Base-by-base conservation (phyloP, 495 filamentous ascomycete genomes). In the Penicillium pancosmium region DNA sequence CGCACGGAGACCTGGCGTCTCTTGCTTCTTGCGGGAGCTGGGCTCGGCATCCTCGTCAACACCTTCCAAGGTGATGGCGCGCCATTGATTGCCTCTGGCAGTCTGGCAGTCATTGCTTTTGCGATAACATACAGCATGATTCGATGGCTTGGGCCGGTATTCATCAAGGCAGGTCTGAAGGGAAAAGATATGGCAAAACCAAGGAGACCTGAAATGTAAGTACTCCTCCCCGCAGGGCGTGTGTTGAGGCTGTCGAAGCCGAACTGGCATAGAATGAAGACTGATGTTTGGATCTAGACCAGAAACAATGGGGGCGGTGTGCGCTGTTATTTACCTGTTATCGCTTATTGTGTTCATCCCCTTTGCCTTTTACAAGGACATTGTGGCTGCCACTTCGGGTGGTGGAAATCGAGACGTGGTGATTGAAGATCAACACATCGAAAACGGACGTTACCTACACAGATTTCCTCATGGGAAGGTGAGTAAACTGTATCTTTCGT, bases 311-410 rank as follows among this genome's bases (percentile, higher is more conserved):
- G 94, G 94, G n/a, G 91, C 88, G 18, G 85, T 98, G 46, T 96
- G 91, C 71, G 94, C 95, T 2, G 85, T 94, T 34, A 90, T 98
- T 1, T 98, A 97, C 75, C 78, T 99, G 31, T 77, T 98, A 23
- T 80, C 83, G 5, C 83, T 97, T 33, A 95, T 98, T 52, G 70
- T 91, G 33, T 98, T 99, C 70, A 91, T 98, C 54, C 94, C 94
- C 0, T 98, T 97, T 73, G 88, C 91, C 3, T 98, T 99, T 74
- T 98, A 96, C 77, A 93, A 96, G 73, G 93, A 99, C 67, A 94
- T 99, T 59, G 93, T 97, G 19, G 88, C 89, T n/a, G 92, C 91
- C 18, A 97, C 95, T 18, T 94, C 91, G 58, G 94, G 93, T 56
- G 93, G 92, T 56, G 93, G 93, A 15, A 96, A 97, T 71, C 80